Base-by-base conservation (phyloP, 306 rosid species). In the Pueraria montana region DNA sequence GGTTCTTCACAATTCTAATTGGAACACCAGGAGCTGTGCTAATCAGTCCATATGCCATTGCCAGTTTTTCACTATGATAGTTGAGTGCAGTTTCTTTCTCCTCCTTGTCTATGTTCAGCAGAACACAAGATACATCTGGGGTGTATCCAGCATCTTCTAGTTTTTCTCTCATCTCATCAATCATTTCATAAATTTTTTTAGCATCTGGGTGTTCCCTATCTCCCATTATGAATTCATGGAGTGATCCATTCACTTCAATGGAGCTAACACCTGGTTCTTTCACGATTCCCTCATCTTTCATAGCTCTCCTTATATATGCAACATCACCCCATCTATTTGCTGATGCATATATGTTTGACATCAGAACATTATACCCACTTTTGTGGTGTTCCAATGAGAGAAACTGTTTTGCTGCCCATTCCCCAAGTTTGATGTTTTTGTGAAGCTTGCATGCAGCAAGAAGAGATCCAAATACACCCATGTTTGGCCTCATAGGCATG, bases 21-120 rank as follows among this genome's bases (percentile, higher is more conserved):
- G 94, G 88, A 20, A 83, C 86, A 67, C 91, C 87, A 1, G 88
- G 85, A 58, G 81, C 82, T 11, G 92, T 87, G 69, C 88, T 80
- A 71, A 92, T 86, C 18, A 90, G 90, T 5, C 97, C 94, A 73
- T 89, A 92, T n/a, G 97, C 97, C 88, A 86, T 84, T 13, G 97
- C 97, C 58, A 92, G 79, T 80, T 85, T 92, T 74, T 90, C 97
- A 61, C 97, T 90, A 20, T 92, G 94, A 75, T 86, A 89, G 50
- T 74, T 85, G 0, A 92, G 84, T 5, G 84, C 80, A 11, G 75
- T 85, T 80, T 89, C 97, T 72, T 92, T 92, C 76, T 88, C 91
- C 81, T 92, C 91, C 70, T 42, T 91, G 16, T 86, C 92, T 30
- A 86, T 80, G 62, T 89, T 87, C 80, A 72, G 72, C 72, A 87